Evolutionary conservation across 129 eudicot genomes (phyloP), one percentile per base, ranked within the genome.

Genomic region (Flaveria robusta): DNA sequence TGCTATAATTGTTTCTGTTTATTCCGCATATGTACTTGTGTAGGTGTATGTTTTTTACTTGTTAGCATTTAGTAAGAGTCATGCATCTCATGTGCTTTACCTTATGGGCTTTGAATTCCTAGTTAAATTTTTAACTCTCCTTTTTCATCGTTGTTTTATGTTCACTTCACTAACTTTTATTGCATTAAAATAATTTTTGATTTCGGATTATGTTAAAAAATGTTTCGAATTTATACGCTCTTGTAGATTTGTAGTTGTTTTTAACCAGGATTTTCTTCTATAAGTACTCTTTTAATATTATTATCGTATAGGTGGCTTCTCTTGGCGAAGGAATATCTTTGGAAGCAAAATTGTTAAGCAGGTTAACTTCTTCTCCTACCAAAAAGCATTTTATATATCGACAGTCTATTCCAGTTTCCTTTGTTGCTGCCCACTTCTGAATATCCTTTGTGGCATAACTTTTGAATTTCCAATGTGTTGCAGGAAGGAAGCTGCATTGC

Each of bases 401-500:
- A 26, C n/a, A 49, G 59, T 72, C 51, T 23, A 16, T 75, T 43
- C 22, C 20, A 19, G 12, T 70, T 45, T 66, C 23, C 18, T 14
- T 31, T 68, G 43, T 19, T 29, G 27, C 14, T 51, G 64, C 72
- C 41, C 10, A 12, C 45, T 37, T 22, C 50, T 68, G 23, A 71
- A 18, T 16, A 47, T 43, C 45, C 27, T 67, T 58, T 52, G n/a
- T 74, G n/a, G 59, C 49, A 63, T 72, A 10, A 71, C 41, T 55
- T 49, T 50, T 46, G 64, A 29, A 68, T 73, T 37, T 69, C 64
- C 55, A 26, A 68, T 77, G 49, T 65, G 68, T 63, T 86, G 80
- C 87, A 94, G 99, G 84, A 94, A 94, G 88, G 97, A 94, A 89
- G 97, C 99, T 78, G 91, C 96, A 83, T 78, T 94, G 83, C 96